Evolutionary conservation across 1,284 basidiomycete genomes (phyloP), one percentile per base, ranked within the genome.

Genomic region (Erythrobasidium hasegawianum): DNA sequence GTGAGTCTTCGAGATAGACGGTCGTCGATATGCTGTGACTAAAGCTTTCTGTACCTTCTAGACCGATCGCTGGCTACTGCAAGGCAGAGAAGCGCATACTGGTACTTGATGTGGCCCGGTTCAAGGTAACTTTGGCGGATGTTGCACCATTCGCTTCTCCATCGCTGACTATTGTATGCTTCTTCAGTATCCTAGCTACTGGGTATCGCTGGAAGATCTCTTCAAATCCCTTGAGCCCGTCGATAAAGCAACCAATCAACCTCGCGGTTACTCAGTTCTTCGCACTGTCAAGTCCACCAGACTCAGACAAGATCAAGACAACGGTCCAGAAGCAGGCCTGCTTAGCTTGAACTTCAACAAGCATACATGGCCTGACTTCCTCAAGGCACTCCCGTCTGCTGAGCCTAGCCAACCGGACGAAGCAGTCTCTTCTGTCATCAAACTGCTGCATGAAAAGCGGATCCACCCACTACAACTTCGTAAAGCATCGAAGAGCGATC

Each of bases 71-170:
- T 0, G 73, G 68, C 3, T 72, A 70, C 57, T 69, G 54, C 10
- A 67, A 70, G 38, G 39, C 55, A 24, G 64, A 72, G 18, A 39
- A 38, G 7, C 49, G 50, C 38, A 29, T 69, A 10, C 62, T 74
- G 9, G 66, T 75, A 4, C 69, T 75, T 5, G 74, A 75, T 39
- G 74, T 75, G 7, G 73, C 73, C 2, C 58, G 74, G 1, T 74
- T 74, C 71, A 74, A 73, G 57, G 61, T 68, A 11, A 10, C 22
- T 50, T 74, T n/a, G 73, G 67, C 0, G 73, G 68, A 3, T 72
- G 69, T 54, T 69, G 53, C 9, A 67, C 69, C 27, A 40, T 53
- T 27, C 60, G 71, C 18, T 38, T 26, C 8, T 49, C 45, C 39
- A 27, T 69, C 14, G 59, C 73, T 11, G 65, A 74, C 8, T 68